Base-by-base conservation (phyloP, 164 flowering plant genomes). In the Santalum album region DNA sequence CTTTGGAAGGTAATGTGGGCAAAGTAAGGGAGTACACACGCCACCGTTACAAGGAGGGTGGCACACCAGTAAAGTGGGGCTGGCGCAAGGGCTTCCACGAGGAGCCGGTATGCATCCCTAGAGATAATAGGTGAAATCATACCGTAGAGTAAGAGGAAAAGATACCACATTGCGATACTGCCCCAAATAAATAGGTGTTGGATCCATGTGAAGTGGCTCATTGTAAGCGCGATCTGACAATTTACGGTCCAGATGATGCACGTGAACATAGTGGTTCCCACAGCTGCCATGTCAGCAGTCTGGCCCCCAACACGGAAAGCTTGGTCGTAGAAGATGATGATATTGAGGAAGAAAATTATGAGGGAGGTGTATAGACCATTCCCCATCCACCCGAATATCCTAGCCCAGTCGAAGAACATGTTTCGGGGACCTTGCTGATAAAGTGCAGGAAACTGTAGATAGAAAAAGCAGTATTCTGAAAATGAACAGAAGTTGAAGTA, bases 171-270 rank as follows among this genome's bases (percentile, higher is more conserved):
- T 39, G 44, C 62, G 2, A 92, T 70, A 70, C 99, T 87, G 16
- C 96, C 99, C 96, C 96, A 89, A 49, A 92, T 72, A 44, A 86
- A 75, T 42, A 78, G 55, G 63, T 92, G 96, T 54, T 92, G 98
- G 34, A 92, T 88, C 89, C 89, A 88, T n/a, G 98, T 88, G 71
- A 88, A 92, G 67, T 92, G 94, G 72, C 91, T 83, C 86, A 89
- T 87, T 11, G 85, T 82, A 54, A 92, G 90, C 0, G 94, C 95
- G 36, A 92, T 89, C 67, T 92, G 99, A 68, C 75, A 78, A 63
- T 89, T 92, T 25, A 92, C 96, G 1, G 82, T 80, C 82, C 96
- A 92, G 36, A 92, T 74, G 57, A 92, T 73, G 77, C 94, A 83
- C 9, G 96, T 89, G 79, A 84, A 92, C 99, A 92, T 89, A 23